phyloP scores from a whole-genome alignment of 129 eudicot species.

The Solidago caesia region DNA sequence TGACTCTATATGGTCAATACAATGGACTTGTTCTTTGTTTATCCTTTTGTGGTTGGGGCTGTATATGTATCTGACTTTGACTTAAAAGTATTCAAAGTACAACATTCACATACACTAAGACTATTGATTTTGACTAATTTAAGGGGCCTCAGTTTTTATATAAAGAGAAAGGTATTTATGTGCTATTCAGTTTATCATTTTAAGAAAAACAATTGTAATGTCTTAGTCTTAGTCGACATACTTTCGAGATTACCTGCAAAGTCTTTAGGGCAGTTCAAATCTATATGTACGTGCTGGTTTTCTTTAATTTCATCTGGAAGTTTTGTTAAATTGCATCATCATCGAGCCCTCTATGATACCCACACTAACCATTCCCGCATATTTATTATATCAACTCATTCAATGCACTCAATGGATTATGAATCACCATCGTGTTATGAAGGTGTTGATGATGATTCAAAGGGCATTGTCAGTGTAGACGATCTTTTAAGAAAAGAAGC shows the following conservation, averaged over 20 bases:
- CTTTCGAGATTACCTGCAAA: slow-evolving; percentile 40
- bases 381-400: slow-evolving; percentile 19
- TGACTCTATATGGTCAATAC: too few species aligned
- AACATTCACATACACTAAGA: too few species aligned
- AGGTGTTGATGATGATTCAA: slow-evolving; percentile 10
- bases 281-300: slow-evolving; percentile 34
- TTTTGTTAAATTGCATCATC: slow-evolving; percentile 26
- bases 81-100: too few species aligned
- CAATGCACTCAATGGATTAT: slow-evolving; percentile 22
- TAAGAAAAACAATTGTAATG: too few species aligned
- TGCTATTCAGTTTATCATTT: too few species aligned
- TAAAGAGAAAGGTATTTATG: too few species aligned
- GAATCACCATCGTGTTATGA: slow-evolving; percentile 25
- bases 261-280: slow-evolving; percentile 37
- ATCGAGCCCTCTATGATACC: slow-evolving; percentile 9
- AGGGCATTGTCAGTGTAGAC: slow-evolving; percentile 13
- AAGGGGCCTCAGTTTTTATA: slow-evolving; percentile 1
- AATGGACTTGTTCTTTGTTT: too few species aligned
- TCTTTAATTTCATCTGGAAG: slow-evolving; percentile 24
- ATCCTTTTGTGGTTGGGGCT: too few species aligned
- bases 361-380: slow-evolving; percentile 24
- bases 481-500: slow-evolving; percentile 17
- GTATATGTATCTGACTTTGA: too few species aligned
- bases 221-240: slow-evolving; percentile 31
- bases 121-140: slow-evolving; percentile 17